Base-by-base conservation (phyloP, 495 filamentous ascomycete species). In the Astrocystis sublimbata region DNA sequence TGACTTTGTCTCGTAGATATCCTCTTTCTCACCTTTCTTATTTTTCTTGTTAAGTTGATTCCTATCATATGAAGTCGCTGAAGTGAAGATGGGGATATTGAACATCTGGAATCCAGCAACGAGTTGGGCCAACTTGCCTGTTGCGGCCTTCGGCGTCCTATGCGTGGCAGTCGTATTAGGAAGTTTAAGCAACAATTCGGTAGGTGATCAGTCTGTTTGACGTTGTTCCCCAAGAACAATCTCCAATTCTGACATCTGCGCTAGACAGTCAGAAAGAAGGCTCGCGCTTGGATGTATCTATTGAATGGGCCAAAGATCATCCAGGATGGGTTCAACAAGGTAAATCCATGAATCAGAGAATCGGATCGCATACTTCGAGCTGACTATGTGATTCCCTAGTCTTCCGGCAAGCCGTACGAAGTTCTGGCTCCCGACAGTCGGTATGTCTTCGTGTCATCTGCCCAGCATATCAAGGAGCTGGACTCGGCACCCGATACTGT, bases 401-500 rank as follows among this genome's bases (percentile, higher is more conserved):
- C 68, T 6, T 43, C 63, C n/a, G 71, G 70, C 15, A 6, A 46
- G 13, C 61, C 65, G 4, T 74, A 62, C 53, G 63, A 64, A 17
- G 47, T 74, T 2, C n/a, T 52, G 0, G 56, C 71, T 19, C 70
- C 68, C 3, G 61, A 64, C 41, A 63, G 28, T 57, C 63, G 66
- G 1, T 62, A 69, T 35, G 46, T 71, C 0, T 61, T 74, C 26
- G 65, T 74, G 12, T 60, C 70, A 12, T 65, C 68, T 10, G 10
- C 5, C 15, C n/a, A 68, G 19, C 69, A 75, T 19, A 67, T 75
- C 30, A 56, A 58, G 43, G 72, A 75, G 35, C 3, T 75, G 12
- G 62, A 67, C 33, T 4, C 51, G 0, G 71, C 71, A 4, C 59
- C 72, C 7, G 63, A 71, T 19, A 55, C 53, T 12, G 50, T 66